These are phyloP conservation scores for Leishmania guyanensis DNA, from an alignment of 208 protist species.

Conservation along the genomic window DNA sequence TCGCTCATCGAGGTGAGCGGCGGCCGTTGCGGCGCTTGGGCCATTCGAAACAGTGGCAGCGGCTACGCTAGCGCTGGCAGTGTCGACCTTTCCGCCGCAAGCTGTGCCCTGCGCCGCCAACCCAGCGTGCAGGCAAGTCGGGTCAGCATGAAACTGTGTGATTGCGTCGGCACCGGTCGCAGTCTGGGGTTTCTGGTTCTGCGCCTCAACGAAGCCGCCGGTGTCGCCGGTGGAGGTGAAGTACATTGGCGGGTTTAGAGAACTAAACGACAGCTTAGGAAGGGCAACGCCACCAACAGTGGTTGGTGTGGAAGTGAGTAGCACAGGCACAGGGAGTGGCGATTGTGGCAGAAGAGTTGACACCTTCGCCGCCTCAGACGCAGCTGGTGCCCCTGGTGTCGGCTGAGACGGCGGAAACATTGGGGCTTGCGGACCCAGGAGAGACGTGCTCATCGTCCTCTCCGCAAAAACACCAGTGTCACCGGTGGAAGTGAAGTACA, in stretches of 20 bases:
- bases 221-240: slow-evolving; percentile 74
- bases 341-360: not conserved
- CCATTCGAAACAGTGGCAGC: not conserved
- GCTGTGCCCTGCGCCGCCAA: not conserved
- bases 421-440: not conserved
- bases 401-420: not conserved
- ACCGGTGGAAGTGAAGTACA: slow-evolving; percentile 66
- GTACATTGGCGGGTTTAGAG: slow-evolving; percentile 58
- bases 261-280: slow-evolving; percentile 48
- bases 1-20: not conserved
- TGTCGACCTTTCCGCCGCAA: not conserved
- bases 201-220: slow-evolving; percentile 37
- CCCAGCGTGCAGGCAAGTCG: not conserved
- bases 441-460: slow-evolving; percentile 4
- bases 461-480: slow-evolving; percentile 53
- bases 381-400: not conserved
- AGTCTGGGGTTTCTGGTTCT: slow-evolving; percentile 11
- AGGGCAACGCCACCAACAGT: slow-evolving; percentile 28
- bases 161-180: not conserved
- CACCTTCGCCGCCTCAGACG: not conserved
- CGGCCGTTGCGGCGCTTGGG: not conserved
- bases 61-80: not conserved
- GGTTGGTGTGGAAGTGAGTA: slow-evolving; percentile 7
- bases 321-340: not conserved
- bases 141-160: not conserved